These are phyloP conservation scores for Pulveroboletus sp. DNA, from an alignment of 1,284 basidiomycete genomes.

Conservation along the genomic window DNA sequence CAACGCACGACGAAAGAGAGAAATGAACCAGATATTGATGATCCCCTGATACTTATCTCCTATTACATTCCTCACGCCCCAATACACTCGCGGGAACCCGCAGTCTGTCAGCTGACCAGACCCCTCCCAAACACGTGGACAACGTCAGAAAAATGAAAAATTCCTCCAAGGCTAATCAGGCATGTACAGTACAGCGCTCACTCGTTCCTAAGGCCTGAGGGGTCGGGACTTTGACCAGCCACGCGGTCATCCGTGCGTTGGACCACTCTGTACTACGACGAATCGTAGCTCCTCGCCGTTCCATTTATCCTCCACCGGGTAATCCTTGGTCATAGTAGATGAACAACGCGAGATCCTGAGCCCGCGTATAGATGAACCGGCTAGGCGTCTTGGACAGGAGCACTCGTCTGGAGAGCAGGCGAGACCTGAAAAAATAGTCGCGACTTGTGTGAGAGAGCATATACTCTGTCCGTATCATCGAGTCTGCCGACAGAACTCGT, in stretches of 20 bases:
- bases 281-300: constrained; percentile 53
- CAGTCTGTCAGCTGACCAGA: background rate
- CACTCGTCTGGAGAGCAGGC: constrained; percentile 52
- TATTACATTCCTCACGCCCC: too few species aligned
- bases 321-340: constrained; percentile 37
- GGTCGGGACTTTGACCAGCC: constrained; percentile 44
- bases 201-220: background rate
- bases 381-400: constrained; percentile 60
- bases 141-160: too few species aligned
- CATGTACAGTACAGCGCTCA: too few species aligned
- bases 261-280: constrained; percentile 46
- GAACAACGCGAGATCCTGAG: background rate
- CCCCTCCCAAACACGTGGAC: background rate
- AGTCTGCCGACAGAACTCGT: background rate
- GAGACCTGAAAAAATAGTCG: constrained; percentile 55
- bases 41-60: too few species aligned
- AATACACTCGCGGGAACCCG: background rate
- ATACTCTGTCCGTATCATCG: background rate
- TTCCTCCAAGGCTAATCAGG: too few species aligned
- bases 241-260: constrained; percentile 37
- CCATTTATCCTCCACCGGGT: constrained; percentile 45
- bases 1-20: background rate
- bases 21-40: too few species aligned
- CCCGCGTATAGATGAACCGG: constrained; percentile 49
- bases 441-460: background rate